Percentiles rank a stretch among this genome's conserved stretches.
These are phyloP conservation scores for Acer campestre DNA, from an alignment of 345 rosid species.

Conservation along the genomic window DNA sequence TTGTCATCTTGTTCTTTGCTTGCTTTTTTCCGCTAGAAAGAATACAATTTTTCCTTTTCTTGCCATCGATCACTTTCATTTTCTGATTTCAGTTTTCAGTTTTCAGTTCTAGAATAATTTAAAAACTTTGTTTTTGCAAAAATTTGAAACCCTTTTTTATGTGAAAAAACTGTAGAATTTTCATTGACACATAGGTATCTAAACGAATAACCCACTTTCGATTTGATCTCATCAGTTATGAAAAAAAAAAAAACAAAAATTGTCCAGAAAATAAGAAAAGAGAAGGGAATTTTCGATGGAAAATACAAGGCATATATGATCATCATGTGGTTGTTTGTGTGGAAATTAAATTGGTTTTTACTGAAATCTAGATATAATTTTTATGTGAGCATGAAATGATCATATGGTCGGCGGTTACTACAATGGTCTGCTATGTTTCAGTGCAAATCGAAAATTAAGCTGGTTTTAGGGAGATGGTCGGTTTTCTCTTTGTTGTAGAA, in stretches of 20 bases:
- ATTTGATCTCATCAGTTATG: no score
- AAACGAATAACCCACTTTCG: no score
- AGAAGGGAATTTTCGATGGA: neutral
- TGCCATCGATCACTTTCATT: neutral
- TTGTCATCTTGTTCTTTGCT: neutral
- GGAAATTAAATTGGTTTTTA: conserved; percentile 25
- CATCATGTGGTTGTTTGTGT: neutral
- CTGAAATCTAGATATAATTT: conserved; percentile 49
- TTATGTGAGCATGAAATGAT: conserved; percentile 26
- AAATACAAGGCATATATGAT: neutral
- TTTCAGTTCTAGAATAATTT: neutral
- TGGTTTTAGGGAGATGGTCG: conserved; percentile 75
- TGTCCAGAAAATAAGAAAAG: neutral
- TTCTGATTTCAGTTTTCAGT: neutral
- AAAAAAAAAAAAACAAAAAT: neutral
- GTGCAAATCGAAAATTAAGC: conserved; percentile 42
- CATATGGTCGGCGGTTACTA: conserved; percentile 41
- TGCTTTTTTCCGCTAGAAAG: neutral
- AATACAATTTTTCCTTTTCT: neutral
- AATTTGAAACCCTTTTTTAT: neutral
- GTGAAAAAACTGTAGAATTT: neutral
- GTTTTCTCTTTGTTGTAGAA: conserved; percentile 28
- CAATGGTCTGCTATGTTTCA: conserved; percentile 17
- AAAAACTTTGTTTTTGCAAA: no score
- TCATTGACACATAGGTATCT: neutral